Evolutionary conservation across 352 stramenopile species (phyloP).

Genomic region (Plasmopara viticola): DNA sequence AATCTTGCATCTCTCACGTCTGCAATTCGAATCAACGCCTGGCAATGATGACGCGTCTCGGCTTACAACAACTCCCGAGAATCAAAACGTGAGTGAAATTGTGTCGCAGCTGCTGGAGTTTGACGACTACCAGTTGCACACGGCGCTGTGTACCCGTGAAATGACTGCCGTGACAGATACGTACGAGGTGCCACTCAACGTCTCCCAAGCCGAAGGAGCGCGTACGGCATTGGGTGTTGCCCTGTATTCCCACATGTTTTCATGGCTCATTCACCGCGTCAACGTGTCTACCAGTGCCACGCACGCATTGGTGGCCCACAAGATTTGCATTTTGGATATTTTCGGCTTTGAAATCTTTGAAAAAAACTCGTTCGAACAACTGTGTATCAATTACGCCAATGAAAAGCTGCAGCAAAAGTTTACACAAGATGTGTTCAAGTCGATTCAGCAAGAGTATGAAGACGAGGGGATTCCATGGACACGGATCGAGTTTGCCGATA

Average conservation of each 20-base stretch:
- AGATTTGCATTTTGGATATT: constrained; percentile 94
- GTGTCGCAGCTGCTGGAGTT: constrained; percentile 68
- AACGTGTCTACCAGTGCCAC: constrained; percentile 72
- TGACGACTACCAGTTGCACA: constrained; percentile 52
- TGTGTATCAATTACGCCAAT: constrained; percentile 97
- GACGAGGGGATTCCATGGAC: constrained; percentile 91
- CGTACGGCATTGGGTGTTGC: constrained; percentile 74
- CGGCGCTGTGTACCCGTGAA: constrained; percentile 66
- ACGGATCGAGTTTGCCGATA: constrained; percentile 89
- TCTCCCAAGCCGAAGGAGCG: constrained; percentile 65
- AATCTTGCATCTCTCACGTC: constrained; percentile 74
- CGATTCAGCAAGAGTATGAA: constrained; percentile 93
- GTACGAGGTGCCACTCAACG: constrained; percentile 82
- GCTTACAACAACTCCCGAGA: constrained; percentile 44
- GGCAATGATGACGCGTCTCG: constrained; percentile 67
- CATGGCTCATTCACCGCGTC: constrained; percentile 91
- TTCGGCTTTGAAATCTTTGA: constrained; percentile 98
- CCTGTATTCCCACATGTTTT: constrained; percentile 94
- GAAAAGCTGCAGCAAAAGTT: constrained; percentile 92
- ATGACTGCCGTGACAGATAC: constrained; percentile 79
- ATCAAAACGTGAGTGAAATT: constrained; percentile 37
- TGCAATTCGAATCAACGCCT: constrained; percentile 51
- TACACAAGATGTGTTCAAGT: constrained; percentile 94
- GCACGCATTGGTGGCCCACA: constrained; percentile 46
- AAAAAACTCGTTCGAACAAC: constrained; percentile 94